Evolutionary conservation across 2,329 filamentous ascomycete genomes (phyloP), one percentile per base, ranked within the genome.

Genomic region (Graphilbum ipis-grandicollis): DNA sequence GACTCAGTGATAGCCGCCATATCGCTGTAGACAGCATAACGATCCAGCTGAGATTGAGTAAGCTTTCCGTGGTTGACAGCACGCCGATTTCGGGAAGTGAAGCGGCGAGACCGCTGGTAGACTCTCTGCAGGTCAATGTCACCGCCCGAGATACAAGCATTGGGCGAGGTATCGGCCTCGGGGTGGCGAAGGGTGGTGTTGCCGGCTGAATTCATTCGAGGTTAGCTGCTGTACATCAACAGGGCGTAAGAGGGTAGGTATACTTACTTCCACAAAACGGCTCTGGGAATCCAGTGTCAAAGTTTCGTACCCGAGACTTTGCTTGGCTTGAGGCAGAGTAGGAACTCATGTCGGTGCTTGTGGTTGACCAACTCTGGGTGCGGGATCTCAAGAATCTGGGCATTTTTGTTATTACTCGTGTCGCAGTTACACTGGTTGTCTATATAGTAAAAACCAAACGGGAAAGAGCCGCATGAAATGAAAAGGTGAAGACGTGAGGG

Each of bases 171-270:
- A 45, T 74, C 63, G 40, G 73, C 73, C 15, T 74, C 70, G 18
- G 73, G 73, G 41, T 77, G 71, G 17, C 67, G 68, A 14, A 71
- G 57, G 3, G 71, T 73, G 13, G 73, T 78, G 46, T 74, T 77
- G 42, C 64, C 59, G 33, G 52, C 65, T 65, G 41, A 6, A 23
- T 23, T 23, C 13, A 29, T 13, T 5, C 6, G 7, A 6, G 15
- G 34, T 36, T 31, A 39, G 22, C 13, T 4, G 13, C 3, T n/a
- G 18, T 13, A 19, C 26, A 29, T 18, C 32, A 31, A 31, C 21
- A 26, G 13, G 9, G 29, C 18, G 9, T 6, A 28, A 8, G n/a
- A 28, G 13, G 34, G 15, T 35, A 38, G 23, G n/a, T n/a, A 32
- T 4, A 55, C 60, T 48, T 47, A 67, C 65, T 49, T 37, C 55